phyloP scores from a whole-genome alignment of 331 rosid species.

The Quercus tomentella region DNA sequence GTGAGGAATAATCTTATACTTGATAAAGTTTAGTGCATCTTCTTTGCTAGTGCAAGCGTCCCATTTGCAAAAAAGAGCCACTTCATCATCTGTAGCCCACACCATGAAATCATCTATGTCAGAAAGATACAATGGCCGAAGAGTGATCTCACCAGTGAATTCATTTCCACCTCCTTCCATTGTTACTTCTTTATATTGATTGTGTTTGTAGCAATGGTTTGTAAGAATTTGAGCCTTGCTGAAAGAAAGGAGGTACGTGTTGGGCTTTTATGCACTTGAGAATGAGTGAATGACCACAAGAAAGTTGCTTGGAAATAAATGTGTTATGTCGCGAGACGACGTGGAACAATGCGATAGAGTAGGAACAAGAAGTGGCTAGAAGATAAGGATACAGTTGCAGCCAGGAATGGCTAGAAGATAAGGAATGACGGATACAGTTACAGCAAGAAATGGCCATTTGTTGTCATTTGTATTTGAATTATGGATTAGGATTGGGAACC shows the following conservation, averaged over 20 bases:
- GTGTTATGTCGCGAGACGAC: no score
- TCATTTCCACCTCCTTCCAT: conserved; percentile 25
- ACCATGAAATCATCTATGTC: conserved; percentile 59
- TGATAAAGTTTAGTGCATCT: conserved; percentile 36
- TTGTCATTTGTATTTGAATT: no score
- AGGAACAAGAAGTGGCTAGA: no score
- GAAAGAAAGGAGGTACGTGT: background rate
- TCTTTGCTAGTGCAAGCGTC: conserved; percentile 47
- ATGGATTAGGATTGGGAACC: no score
- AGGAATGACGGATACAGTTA: no score
- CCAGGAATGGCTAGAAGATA: no score
- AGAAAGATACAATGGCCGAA: conserved; percentile 41
- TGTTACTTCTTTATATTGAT: background rate
- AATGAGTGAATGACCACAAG: background rate
- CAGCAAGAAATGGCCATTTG: no score
- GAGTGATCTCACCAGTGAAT: conserved; percentile 27
- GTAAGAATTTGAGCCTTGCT: background rate
- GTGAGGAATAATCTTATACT: conserved; percentile 26
- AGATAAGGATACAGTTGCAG: no score
- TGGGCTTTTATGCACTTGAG: background rate
- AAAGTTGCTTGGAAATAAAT: conserved; percentile 3
- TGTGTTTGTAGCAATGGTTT: background rate
- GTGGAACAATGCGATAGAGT: no score
- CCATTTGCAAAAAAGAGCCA: conserved; percentile 51
- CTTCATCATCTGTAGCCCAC: conserved; percentile 55